These are phyloP conservation scores for Peronosclerospora sorghi DNA, from an alignment of 352 stramenopile genomes.

Conservation along the genomic window DNA sequence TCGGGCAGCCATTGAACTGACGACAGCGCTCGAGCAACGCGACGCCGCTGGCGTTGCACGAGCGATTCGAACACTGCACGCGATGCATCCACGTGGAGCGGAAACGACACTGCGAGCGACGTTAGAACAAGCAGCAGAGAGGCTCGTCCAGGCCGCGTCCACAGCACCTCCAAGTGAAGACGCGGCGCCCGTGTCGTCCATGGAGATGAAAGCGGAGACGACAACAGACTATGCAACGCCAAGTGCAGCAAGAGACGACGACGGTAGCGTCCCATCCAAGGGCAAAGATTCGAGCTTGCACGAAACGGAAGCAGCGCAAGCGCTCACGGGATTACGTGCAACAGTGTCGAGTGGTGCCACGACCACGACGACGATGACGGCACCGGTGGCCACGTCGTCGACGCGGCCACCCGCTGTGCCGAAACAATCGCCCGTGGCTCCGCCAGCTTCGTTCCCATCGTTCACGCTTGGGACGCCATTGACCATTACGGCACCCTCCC, in stretches of 20 bases:
- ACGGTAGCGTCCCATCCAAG: conserved; percentile 7
- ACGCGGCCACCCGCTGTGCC: conserved; percentile 15
- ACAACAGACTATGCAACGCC: neutral
- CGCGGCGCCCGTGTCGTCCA: conserved; percentile 1
- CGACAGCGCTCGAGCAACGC: conserved; percentile 24
- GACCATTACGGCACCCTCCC: conserved; percentile 34
- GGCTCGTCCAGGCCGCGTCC: conserved; percentile 10
- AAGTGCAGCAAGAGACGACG: neutral
- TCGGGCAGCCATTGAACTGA: conserved; percentile 23
- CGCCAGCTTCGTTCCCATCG: conserved; percentile 19
- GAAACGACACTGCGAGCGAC: conserved; percentile 23
- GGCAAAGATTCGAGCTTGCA: conserved; percentile 27
- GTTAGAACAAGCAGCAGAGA: conserved; percentile 32
- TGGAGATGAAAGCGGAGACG: conserved; percentile 16
- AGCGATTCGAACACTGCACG: conserved; percentile 30
- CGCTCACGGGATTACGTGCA: conserved; percentile 55
- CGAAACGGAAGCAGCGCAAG: conserved; percentile 57
- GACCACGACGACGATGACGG: conserved; percentile 6
- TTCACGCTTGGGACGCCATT: conserved; percentile 25
- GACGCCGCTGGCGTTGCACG: conserved; percentile 27
- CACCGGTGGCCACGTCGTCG: conserved; percentile 7
- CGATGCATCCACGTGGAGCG: conserved; percentile 13
- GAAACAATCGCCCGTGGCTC: conserved; percentile 14
- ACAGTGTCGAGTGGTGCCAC: conserved; percentile 5
- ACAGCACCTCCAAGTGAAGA: neutral